Base-by-base conservation (phyloP, 1,284 basidiomycete species). In the Austroboletus novae-zelandiae region DNA sequence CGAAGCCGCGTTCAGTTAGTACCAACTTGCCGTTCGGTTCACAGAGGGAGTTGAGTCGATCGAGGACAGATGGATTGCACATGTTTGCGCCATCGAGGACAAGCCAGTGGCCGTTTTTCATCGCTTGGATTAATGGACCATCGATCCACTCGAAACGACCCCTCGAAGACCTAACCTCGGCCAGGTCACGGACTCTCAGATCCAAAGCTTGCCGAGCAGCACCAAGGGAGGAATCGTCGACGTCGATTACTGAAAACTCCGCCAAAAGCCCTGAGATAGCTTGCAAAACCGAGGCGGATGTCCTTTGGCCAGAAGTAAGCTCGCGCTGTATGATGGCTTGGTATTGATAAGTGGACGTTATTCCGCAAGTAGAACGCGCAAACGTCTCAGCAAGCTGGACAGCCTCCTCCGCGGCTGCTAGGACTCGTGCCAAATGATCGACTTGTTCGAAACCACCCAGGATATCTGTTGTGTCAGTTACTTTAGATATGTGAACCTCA, bases 371-470 rank as follows among this genome's bases (percentile, higher is more conserved):
- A 1, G 73, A 71, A 31, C 76, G 75, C 23, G 74, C 65, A 29
- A 75, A 58, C 9, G 60, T 54, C 36, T 81, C 73, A 1, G 79
- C 48, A 3, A 81, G 55, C 30, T 55, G 55, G 13, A 79, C 53
- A 8, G 75, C 57, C 11, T 77, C 70, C 25, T 74, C 69, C 14
- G 79, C 63, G 14, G 79, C 47, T n/a, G 61, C 58, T 8, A 67
- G 50, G 35, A 76, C 56, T 23, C 74, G 75, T 37, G 72, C 71
- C 23, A 64, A 67, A 27, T 67, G 49, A 63, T 91, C 86, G 32
- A 86, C 83, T 71, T 99, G 97, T 71, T 99, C 97, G 63, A 98
- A 99, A 58, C 91, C 89, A 43, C 97, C 97, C 36, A 99, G 74
- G 34, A 99, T 86, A 69, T 99, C 97, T 64, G 87, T 87, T 1